Base-by-base conservation (phyloP, 1,284 basidiomycete genomes). In the Mycosarcoma maydis region DNA sequence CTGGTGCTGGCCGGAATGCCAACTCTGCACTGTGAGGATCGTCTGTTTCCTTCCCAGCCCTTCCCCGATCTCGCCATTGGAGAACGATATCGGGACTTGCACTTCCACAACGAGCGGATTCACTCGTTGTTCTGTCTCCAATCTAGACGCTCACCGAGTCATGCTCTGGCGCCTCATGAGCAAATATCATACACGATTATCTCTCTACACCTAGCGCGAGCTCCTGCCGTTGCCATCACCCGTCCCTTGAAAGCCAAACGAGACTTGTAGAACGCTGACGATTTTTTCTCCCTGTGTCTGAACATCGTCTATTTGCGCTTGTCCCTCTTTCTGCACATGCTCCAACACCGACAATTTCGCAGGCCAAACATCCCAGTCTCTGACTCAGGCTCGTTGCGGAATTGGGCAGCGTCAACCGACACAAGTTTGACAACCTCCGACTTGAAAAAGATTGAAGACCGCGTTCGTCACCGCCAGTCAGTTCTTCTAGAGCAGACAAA, bases 1-100 rank as follows among this genome's bases (percentile, higher is more conserved):
- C 58, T 14, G 87, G 97, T 42, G 90, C 97, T 1, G 56, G 44
- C 46, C 50, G 50, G 30, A 45, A 57, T 29, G 50, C 51, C 39
- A 64, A 52, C 46, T 54, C 64, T 58, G 64, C 69, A 64, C 59
- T 61, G 70, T 71, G 57, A 66, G 68, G 61, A 61, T 71, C 68
- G 32, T 33, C 26, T 19, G 11, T 16, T 6, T 16, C 16, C 33
- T n/a, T 34, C 33, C 13, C 27, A 6, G 13, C 27, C 27, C 27
- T 29, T 13, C 13, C 7, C 27, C 27, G 13, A 13, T 29, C n/a
- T n/a, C n/a, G n/a, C n/a, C n/a, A n/a, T n/a, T n/a, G n/a, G n/a
- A n/a, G n/a, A n/a, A n/a, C n/a, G n/a, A n/a, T n/a, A n/a, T n/a
- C n/a, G n/a, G n/a, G n/a, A n/a, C n/a, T n/a, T n/a, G n/a, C n/a